Evolutionary conservation across 1,139 yeast species (phyloP), one percentile per base, ranked within the genome.

Genomic region (Hemisphaericaspora lyxosophila): DNA sequence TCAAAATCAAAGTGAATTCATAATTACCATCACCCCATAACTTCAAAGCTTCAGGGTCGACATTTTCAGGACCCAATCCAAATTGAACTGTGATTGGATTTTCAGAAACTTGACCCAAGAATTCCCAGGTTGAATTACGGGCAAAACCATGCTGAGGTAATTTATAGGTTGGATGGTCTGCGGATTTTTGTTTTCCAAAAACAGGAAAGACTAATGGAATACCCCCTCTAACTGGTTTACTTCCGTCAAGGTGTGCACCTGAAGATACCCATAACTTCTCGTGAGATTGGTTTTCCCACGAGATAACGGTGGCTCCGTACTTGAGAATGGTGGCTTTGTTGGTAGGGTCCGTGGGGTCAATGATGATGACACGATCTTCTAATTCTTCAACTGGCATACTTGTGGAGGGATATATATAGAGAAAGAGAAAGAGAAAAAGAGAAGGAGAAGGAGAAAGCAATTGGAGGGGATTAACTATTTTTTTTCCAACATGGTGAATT

Each of bases 91-190:
- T 78, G 45, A 83, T 75, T 7, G 77, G 77, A 25, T 48, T 47
- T 36, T 57, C 67, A 22, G 70, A 73, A 9, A 83, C 75, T 62
- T 87, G 94, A 24, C 98, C 98, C 43, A 92, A 70, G 51, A 89
- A 85, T 60, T 90, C 97, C 97, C 97, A 92, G 5, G 71, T 66
- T 4, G 92, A 81, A 59, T 78, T 85, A 60, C 98, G 75, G 12
- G 96, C 97, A 64, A 92, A 86, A 2, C 98, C 98, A 58, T 92
- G 98, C 65, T 92, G 97, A 11, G 97, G 97, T 50, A 92, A 75
- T 26, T 56, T 51, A 45, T 43, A 55, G 2, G 77, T 68, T 20
- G 74, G 66, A 43, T 68, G 73, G 5, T 42, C 18, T 33, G 52
- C 55, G 29, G 60, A 54, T 67, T 48, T 70, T 59, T 45, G 72